Evolutionary conservation across 2,329 filamentous ascomycete genomes (phyloP).

Genomic region (Arthrobotrys conoides): DNA sequence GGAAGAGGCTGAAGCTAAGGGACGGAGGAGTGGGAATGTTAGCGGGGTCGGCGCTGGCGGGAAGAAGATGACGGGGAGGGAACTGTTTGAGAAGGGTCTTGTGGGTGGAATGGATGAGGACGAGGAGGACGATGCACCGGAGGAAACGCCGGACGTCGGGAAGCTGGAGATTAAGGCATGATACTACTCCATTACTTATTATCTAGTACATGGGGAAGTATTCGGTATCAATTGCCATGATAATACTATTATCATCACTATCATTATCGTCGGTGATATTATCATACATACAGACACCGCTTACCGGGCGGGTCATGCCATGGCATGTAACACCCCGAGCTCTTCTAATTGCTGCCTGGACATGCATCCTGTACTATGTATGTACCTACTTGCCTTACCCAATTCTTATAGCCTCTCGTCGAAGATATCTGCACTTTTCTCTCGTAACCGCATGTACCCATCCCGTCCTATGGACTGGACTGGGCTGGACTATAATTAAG

Average conservation of each 20-base stretch:
- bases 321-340: not conserved
- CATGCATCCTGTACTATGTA: not conserved
- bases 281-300: constrained; percentile 1
- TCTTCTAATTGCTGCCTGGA: constrained; percentile 6
- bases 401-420: constrained; percentile 11
- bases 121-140: constrained; percentile 76
- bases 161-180: constrained; percentile 79
- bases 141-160: constrained; percentile 73
- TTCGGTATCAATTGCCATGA: not conserved
- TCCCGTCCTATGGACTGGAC: not conserved
- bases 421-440: constrained; percentile 4
- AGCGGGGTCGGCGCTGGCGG: constrained; percentile 63
- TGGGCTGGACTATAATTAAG: not conserved
- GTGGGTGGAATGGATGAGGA: constrained; percentile 76
- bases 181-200: too few relatives aligned
- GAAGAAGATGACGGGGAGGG: constrained; percentile 78
- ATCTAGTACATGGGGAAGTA: not conserved
- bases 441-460: constrained; percentile 2
- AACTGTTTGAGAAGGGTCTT: constrained; percentile 83
- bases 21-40: constrained; percentile 78
- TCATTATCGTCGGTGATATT: not conserved
- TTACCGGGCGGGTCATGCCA: not conserved
- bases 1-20: constrained; percentile 85
- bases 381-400: constrained; percentile 1
- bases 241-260: not conserved